A percentile compares a stretch with the other conserved stretches of the same genome.
Evolutionary conservation across 257 asterid genomes (phyloP).

Genomic region (Nicotiana tabacum): DNA sequence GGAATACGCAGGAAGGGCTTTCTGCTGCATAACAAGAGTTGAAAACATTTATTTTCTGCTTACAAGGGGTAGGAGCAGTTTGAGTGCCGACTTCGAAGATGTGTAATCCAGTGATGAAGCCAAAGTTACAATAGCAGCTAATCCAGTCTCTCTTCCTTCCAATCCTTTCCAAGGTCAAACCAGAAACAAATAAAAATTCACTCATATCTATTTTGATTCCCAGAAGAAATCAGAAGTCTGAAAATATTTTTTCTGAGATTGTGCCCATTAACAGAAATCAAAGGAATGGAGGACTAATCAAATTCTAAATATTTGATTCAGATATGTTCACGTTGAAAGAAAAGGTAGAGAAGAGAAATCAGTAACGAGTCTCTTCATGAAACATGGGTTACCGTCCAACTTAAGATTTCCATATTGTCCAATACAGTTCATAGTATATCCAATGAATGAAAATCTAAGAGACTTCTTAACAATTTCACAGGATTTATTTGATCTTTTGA

Average conservation of each 20-base stretch:
- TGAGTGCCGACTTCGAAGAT: slow-evolving; percentile 76
- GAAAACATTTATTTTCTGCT: slow-evolving; percentile 27
- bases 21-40: neutral
- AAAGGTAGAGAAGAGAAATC: neutral
- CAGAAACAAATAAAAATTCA: neutral
- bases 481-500: neutral
- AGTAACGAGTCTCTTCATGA: neutral
- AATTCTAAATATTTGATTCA: neutral
- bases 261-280: neutral
- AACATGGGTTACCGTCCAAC: neutral
- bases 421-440: neutral
- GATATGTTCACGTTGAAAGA: neutral
- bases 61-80: slow-evolving; percentile 80
- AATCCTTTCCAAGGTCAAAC: slow-evolving; percentile 36
- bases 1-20: neutral
- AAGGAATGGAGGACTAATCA: neutral
- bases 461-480: neutral
- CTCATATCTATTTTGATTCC: neutral
- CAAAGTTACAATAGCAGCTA: slow-evolving; percentile 82
- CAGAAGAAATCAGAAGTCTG: neutral
- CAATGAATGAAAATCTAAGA: neutral
- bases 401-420: neutral
- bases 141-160: slow-evolving; percentile 72
- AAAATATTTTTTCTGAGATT: neutral
- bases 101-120: slow-evolving; percentile 95